A percentile compares a stretch with the other conserved stretches of the same genome.
phyloP scores from a whole-genome alignment of 2,329 filamentous ascomycete genomes.

The Alternaria alternata region DNA sequence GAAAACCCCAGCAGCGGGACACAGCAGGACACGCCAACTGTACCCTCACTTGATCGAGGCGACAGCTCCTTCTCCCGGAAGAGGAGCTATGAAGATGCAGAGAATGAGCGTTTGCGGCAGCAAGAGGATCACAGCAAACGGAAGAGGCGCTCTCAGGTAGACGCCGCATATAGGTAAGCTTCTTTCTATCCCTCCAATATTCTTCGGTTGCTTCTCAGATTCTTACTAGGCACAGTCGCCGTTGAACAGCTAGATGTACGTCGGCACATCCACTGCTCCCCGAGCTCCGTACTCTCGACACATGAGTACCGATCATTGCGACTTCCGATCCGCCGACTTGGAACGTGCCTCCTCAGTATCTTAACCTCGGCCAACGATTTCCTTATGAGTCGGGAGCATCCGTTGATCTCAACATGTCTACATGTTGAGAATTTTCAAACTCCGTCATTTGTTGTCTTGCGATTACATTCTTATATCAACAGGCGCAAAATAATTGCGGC shows the following conservation, averaged over 20 bases:
- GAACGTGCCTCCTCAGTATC: background rate
- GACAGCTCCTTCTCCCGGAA: conserved; percentile 48
- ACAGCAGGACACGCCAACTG: conserved; percentile 19
- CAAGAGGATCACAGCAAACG: conserved; percentile 49
- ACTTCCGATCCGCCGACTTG: background rate
- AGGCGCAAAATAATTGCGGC: background rate
- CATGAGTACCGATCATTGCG: background rate
- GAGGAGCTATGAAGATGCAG: conserved; percentile 48
- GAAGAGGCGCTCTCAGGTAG: conserved; percentile 48
- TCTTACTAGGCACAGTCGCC: conserved; percentile 22
- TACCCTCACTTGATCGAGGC: conserved; percentile 35
- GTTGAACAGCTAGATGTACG: conserved; percentile 9
- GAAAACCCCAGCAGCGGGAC: conserved; percentile 29
- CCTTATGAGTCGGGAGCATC: background rate
- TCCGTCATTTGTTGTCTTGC: background rate
- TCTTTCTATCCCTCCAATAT: background rate
- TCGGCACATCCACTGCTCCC: background rate
- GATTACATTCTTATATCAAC: background rate
- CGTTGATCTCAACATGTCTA: background rate
- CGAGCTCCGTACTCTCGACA: background rate
- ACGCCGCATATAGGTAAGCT: conserved; percentile 47
- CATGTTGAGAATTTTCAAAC: background rate
- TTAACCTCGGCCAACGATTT: background rate
- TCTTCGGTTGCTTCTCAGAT: background rate
- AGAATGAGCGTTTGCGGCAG: conserved; percentile 42